Conservation (phyloP, 768 basidiomycete genomes). For the Collybia nuda region DNA sequence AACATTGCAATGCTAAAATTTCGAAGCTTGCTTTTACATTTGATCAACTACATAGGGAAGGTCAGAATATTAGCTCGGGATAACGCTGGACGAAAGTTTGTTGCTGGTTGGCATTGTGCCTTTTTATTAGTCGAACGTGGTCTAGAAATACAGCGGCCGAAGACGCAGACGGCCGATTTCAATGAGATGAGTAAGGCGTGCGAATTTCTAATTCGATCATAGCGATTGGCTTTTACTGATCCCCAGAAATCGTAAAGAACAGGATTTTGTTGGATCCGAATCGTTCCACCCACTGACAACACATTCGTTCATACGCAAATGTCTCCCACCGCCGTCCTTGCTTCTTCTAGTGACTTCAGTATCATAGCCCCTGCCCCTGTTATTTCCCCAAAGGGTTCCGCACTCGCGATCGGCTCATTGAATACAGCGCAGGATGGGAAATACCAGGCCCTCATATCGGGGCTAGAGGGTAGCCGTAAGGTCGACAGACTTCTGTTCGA, state of each 20-base stretch:
- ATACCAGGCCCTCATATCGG: conserved; percentile 70
- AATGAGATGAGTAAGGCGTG: too few species aligned
- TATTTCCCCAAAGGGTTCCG: conserved; percentile 39
- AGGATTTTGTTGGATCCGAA: background rate
- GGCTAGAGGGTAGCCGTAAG: conserved; percentile 49
- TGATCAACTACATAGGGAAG: too few species aligned
- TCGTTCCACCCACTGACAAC: background rate
- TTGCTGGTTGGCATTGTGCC: too few species aligned
- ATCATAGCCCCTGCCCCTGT: conserved; percentile 15
- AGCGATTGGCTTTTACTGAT: too few species aligned
- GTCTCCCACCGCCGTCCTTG: conserved; percentile 61
- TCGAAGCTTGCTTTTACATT: too few species aligned
- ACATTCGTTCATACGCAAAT: conserved; percentile 29
- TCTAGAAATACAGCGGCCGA: too few species aligned
- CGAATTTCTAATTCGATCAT: too few species aligned
- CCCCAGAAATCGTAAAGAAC: background rate
- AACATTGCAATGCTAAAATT: too few species aligned
- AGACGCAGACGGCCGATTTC: too few species aligned
- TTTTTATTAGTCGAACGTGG: too few species aligned
- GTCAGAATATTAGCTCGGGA: too few species aligned
- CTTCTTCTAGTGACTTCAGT: conserved; percentile 18
- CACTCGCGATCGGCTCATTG: conserved; percentile 77
- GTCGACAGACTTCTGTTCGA: conserved; percentile 85
- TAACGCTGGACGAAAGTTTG: too few species aligned
- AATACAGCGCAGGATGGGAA: conserved; percentile 76